These are phyloP conservation scores for Pseudocercospora ulei DNA, from an alignment of 2,329 filamentous ascomycete genomes.

Conservation along the genomic window DNA sequence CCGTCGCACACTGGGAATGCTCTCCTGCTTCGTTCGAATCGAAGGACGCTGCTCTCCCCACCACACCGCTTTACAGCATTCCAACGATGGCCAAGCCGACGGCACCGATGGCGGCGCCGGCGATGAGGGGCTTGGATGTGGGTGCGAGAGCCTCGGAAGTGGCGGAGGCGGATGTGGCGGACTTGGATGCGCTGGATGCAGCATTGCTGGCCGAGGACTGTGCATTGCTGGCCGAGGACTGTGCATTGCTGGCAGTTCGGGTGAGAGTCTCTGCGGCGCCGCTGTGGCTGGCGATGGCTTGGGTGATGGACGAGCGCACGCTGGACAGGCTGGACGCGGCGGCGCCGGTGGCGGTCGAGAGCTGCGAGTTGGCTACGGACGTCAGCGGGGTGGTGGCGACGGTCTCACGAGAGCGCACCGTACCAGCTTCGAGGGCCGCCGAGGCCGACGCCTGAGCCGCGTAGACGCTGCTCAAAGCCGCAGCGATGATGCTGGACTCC, in stretches of 20 bases:
- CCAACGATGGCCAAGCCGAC: slow-evolving; percentile 19
- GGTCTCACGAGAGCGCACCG: no score
- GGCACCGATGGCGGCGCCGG: slow-evolving; percentile 21
- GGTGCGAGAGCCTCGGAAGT: slow-evolving; percentile 12
- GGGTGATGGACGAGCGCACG: slow-evolving; percentile 10
- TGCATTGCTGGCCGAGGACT: not conserved
- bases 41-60: not conserved
- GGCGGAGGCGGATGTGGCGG: slow-evolving; percentile 4
- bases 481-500: slow-evolving; percentile 15
- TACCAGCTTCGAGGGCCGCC: slow-evolving; percentile 10
- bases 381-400: not conserved
- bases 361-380: slow-evolving; percentile 1
- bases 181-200: slow-evolving; percentile 7
- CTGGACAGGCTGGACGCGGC: slow-evolving; percentile 8
- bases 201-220: slow-evolving; percentile 3
- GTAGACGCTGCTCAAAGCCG: slow-evolving; percentile 15
- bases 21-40: no score
- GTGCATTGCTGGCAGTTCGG: slow-evolving; percentile 1
- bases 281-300: slow-evolving; percentile 4
- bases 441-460: slow-evolving; percentile 13
- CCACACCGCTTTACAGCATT: slow-evolving; percentile 18
- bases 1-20: no score
- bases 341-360: slow-evolving; percentile 15
- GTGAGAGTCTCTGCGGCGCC: slow-evolving; percentile 13
- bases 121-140: slow-evolving; percentile 18